phyloP scores from a whole-genome alignment of 2,329 filamentous ascomycete genomes.

The Penicillium sp. region DNA sequence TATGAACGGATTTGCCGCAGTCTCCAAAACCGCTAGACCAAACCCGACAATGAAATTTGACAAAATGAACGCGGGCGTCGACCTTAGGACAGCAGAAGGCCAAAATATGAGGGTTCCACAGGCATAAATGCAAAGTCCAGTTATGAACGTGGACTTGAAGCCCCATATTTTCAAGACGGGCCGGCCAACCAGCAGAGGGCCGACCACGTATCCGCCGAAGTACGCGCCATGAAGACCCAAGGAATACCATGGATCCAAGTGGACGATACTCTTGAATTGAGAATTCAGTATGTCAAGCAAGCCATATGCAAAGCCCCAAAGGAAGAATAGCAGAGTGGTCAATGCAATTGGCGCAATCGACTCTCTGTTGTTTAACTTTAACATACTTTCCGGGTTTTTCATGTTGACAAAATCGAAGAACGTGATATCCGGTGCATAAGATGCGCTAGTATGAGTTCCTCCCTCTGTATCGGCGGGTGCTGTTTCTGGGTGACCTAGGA shows the following conservation, averaged over 20 bases:
- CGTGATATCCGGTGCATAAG: conserved; percentile 34
- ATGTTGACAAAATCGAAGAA: conserved; percentile 58
- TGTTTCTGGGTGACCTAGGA: conserved; percentile 45
- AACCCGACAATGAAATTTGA: conserved; percentile 57
- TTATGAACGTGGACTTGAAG: conserved; percentile 55
- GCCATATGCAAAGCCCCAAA: conserved; percentile 88
- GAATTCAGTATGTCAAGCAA: conserved; percentile 70
- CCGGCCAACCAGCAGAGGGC: conserved; percentile 48
- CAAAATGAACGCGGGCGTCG: conserved; percentile 52
- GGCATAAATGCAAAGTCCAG: conserved; percentile 55
- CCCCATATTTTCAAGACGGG: conserved; percentile 51
- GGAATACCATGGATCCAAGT: conserved; percentile 28
- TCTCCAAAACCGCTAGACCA: conserved; percentile 53
- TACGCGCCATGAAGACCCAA: conserved; percentile 52
- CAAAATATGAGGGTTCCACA: conserved; percentile 55
- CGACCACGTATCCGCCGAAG: conserved; percentile 51
- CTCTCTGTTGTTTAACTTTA: conserved; percentile 50
- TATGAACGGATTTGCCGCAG: conserved; percentile 55
- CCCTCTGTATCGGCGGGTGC: conserved; percentile 24
- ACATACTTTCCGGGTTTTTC: conserved; percentile 49
- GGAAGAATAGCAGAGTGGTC: conserved; percentile 72
- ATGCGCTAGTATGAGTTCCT: conserved; percentile 33
- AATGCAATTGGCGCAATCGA: conserved; percentile 51
- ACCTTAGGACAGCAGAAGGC: conserved; percentile 56
- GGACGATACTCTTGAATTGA: conserved; percentile 49